Base-by-base conservation (phyloP, 352 stramenopile genomes). In the Phytophthora pseudosyringae region DNA sequence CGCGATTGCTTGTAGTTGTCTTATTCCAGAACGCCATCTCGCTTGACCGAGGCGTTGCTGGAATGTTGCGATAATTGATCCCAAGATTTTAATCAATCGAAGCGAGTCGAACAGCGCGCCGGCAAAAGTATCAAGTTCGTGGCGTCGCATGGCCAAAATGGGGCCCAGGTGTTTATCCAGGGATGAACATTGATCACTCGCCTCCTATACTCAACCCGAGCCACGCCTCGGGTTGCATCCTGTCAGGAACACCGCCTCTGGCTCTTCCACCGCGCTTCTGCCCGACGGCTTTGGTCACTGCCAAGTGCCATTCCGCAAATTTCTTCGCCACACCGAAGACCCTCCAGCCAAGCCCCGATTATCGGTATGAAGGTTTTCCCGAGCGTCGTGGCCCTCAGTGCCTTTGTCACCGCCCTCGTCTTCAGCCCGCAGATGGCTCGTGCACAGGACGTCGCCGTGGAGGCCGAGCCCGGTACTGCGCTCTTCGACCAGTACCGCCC, bases 401-500 rank as follows among this genome's bases (percentile, higher is more conserved):
- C 57, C 33, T 61, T 71, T 36, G 52, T 55, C 26, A 44, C 67
- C 10, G 35, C 36, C 12, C 50, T 69, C 21, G 52, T 65, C 18
- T 69, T 62, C 52, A 62, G 39, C 58, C 48, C 65, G 8, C 12
- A 64, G 18, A 36, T 43, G 1, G 57, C 39, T n/a, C 61, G 52
- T 6, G 69, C 70, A 10, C 67, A 64, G 26, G 49, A 62, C 15
- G 38, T 76, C n/a, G n/a, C n/a, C 13, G 62, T 73, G 40, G 40
- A 76, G 33, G 74, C 79, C 5, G 59, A 56, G 28, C 69, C 71
- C 8, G 77, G 73, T n/a, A 70, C 75, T 12, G 40, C 66, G 6
- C 59, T 67, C 15, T 90, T 90, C 64, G 49, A 80, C 11, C 81
- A 90, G 69, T 77, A 81, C 63, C 81, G 78, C 26, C 75, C 81